These are phyloP conservation scores for Nicotiana attenuata DNA, from an alignment of 257 asterid genomes.

Conservation along the genomic window DNA sequence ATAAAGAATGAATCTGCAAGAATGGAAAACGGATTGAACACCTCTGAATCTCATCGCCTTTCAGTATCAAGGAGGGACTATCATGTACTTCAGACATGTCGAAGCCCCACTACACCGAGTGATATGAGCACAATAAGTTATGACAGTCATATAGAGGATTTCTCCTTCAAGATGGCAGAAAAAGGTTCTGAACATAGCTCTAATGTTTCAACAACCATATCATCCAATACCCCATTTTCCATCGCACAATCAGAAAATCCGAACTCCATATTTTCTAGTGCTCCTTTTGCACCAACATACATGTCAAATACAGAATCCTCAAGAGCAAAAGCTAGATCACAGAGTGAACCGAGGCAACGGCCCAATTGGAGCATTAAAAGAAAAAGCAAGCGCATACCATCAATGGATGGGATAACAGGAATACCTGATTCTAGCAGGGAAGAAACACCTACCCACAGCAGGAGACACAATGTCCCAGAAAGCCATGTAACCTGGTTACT, in stretches of 20 bases:
- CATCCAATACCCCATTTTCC: conserved; percentile 16
- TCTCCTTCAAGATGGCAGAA: conserved; percentile 23
- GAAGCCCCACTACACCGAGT: conserved; percentile 45
- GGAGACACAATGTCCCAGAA: conserved; percentile 25
- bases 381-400: conserved; percentile 36
- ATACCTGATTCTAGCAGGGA: neutral
- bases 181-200: conserved; percentile 22
- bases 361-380: conserved; percentile 37
- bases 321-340: conserved; percentile 68
- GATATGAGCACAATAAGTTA: conserved; percentile 42
- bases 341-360: conserved; percentile 68
- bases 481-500: conserved; percentile 41
- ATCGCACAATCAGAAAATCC: conserved; percentile 17
- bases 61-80: conserved; percentile 36
- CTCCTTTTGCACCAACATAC: conserved; percentile 37
- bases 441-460: neutral
- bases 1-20: conserved; percentile 24
- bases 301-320: conserved; percentile 66
- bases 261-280: conserved; percentile 17
- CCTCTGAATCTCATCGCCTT: conserved; percentile 23
- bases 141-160: conserved; percentile 35
- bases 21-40: conserved; percentile 28
- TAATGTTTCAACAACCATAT: conserved; percentile 26
- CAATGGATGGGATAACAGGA: conserved; percentile 30
- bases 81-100: conserved; percentile 21